Percentiles rank a stretch among this genome's conserved stretches.
Evolutionary conservation across 345 rosid species (phyloP).

Genomic region (Hirschfeldia incana): DNA sequence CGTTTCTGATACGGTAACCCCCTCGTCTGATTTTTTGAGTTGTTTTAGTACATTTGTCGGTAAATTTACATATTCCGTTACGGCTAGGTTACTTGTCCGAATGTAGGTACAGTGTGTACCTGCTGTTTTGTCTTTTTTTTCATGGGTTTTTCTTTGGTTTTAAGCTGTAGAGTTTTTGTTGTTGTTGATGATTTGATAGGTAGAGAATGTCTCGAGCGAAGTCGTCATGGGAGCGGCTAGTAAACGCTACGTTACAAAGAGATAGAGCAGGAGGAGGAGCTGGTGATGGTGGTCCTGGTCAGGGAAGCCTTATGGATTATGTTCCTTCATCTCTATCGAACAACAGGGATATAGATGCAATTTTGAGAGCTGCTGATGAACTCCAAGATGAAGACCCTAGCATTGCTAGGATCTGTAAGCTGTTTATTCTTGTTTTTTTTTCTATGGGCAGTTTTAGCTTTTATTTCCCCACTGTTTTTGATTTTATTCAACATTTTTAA

Average conservation of each 20-base stretch:
- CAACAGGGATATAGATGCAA: slow-evolving; percentile 83
- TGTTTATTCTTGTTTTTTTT: background rate
- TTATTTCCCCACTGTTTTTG: slow-evolving; percentile 5
- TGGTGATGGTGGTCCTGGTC: slow-evolving; percentile 47
- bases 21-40: background rate
- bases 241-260: slow-evolving; percentile 71
- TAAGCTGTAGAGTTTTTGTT: slow-evolving; percentile 3
- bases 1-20: slow-evolving; percentile 19
- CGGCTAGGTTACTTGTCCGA: slow-evolving; percentile 3
- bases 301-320: slow-evolving; percentile 64
- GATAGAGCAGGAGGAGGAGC: slow-evolving; percentile 61
- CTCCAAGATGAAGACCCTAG: slow-evolving; percentile 90
- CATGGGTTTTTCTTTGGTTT: background rate
- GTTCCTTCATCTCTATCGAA: slow-evolving; percentile 88
- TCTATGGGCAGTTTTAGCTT: slow-evolving; percentile 18
- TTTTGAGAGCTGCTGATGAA: slow-evolving; percentile 93
- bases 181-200: background rate
- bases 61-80: slow-evolving; percentile 9
- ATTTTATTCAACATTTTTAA: slow-evolving; percentile 5
- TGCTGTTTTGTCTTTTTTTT: background rate
- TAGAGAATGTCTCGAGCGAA: slow-evolving; percentile 76
- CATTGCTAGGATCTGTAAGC: slow-evolving; percentile 80
- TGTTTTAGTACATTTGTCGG: background rate
- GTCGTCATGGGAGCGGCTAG: slow-evolving; percentile 82
- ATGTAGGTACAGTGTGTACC: background rate